Percentiles rank a stretch among this genome's conserved stretches.
phyloP scores from a whole-genome alignment of 2,329 filamentous ascomycete species.

The Cryoendolithus antarcticus region DNA sequence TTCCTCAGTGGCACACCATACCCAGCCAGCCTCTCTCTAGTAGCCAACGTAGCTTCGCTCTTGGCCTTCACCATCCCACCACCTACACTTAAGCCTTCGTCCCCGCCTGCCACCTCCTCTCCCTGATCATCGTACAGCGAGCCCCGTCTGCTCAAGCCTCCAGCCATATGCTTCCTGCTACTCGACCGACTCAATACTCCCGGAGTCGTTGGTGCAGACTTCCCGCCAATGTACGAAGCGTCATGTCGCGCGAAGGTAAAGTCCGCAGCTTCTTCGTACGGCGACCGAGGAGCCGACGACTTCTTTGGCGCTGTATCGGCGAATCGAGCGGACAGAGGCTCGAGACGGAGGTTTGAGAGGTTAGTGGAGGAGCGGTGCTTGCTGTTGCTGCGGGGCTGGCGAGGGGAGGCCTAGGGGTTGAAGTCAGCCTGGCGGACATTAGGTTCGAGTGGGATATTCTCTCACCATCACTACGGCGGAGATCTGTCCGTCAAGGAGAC shows the following conservation, averaged over 20 bases:
- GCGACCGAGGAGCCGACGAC: conserved; percentile 16
- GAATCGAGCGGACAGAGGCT: conserved; percentile 41
- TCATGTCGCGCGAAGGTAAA: conserved; percentile 19
- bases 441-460: no score
- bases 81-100: not conserved
- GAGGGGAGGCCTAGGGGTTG: no score
- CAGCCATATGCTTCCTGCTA: conserved; percentile 23
- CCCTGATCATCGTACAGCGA: conserved; percentile 17
- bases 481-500: no score
- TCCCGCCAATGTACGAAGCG: conserved; percentile 36
- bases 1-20: conserved; percentile 10
- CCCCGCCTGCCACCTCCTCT: conserved; percentile 1
- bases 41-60: conserved; percentile 30
- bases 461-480: no score
- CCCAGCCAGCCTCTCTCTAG: conserved; percentile 8
- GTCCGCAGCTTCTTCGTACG: conserved; percentile 16
- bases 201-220: conserved; percentile 36
- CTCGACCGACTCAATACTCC: conserved; percentile 34
- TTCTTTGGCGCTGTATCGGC: conserved; percentile 18
- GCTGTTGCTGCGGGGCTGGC: conserved; percentile 6
- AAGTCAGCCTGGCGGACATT: no score
- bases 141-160: conserved; percentile 19
- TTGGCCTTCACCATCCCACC: conserved; percentile 32
- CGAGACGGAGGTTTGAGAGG: conserved; percentile 47
- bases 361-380: conserved; percentile 44